These are phyloP conservation scores for Staphylotrichum longicolle DNA, from an alignment of 495 filamentous ascomycete species.

Conservation along the genomic window DNA sequence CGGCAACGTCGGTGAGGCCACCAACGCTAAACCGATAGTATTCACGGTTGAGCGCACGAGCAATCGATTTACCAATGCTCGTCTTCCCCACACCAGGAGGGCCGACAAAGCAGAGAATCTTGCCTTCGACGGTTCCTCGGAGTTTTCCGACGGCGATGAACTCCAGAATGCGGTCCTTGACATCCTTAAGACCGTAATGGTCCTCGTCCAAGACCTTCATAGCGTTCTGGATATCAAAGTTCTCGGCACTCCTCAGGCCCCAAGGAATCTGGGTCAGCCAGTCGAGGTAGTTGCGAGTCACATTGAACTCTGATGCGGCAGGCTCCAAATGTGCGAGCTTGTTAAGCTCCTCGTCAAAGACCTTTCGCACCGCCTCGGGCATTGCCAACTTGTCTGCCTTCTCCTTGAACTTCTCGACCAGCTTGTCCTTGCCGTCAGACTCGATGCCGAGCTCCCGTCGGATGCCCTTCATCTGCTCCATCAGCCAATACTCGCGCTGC, in stretches of 20 bases:
- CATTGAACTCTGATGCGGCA: conserved; percentile 96
- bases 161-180: conserved; percentile 97
- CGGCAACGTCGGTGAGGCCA: conserved; percentile 95
- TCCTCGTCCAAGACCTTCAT: conserved; percentile 92
- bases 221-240: conserved; percentile 90
- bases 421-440: conserved; percentile 95
- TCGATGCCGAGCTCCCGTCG: conserved; percentile 92
- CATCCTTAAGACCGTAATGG: conserved; percentile 95
- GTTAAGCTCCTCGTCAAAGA: conserved; percentile 97
- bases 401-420: conserved; percentile 95
- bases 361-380: conserved; percentile 93
- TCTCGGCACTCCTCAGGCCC: conserved; percentile 94
- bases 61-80: conserved; percentile 97
- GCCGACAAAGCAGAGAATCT: conserved; percentile 97
- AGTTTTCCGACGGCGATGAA: conserved; percentile 99
- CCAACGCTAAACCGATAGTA: conserved; percentile 99
- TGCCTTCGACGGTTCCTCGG: conserved; percentile 94
- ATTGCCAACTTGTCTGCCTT: conserved; percentile 92
- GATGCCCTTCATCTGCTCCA: conserved; percentile 99
- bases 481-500: conserved; percentile 96
- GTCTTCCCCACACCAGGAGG: conserved; percentile 97
- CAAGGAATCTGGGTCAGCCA: conserved; percentile 98
- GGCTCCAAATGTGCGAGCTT: conserved; percentile 94
- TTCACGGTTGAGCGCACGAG: conserved; percentile 86
- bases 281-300: conserved; percentile 98